These are phyloP conservation scores for Trifolium dubium DNA, from an alignment of 306 rosid genomes.

Conservation along the genomic window DNA sequence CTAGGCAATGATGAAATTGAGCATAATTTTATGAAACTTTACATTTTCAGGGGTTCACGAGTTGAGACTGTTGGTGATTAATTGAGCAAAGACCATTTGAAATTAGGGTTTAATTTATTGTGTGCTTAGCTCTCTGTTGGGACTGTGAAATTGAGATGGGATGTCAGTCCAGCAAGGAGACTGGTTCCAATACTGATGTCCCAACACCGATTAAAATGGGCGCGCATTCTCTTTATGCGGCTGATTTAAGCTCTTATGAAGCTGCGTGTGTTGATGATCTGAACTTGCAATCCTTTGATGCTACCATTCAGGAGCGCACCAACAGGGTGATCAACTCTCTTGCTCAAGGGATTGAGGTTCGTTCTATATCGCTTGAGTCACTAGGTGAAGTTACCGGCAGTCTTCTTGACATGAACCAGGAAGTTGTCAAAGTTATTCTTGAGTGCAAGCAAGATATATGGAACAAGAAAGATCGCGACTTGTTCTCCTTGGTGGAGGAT, in stretches of 20 bases:
- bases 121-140: slow-evolving; percentile 18
- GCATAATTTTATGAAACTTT: slow-evolving; percentile 8
- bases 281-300: slow-evolving; percentile 71
- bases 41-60: slow-evolving; percentile 16
- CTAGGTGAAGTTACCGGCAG: slow-evolving; percentile 72
- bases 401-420: slow-evolving; percentile 78
- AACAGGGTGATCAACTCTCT: slow-evolving; percentile 69
- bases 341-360: slow-evolving; percentile 59
- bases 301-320: slow-evolving; percentile 65
- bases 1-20: neutral
- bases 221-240: slow-evolving; percentile 47
- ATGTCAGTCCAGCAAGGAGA: slow-evolving; percentile 61
- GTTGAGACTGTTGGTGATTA: slow-evolving; percentile 12
- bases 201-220: slow-evolving; percentile 52
- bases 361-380: slow-evolving; percentile 70
- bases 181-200: slow-evolving; percentile 30
- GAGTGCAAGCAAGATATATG: slow-evolving; percentile 73
- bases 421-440: slow-evolving; percentile 67
- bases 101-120: neutral
- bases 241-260: slow-evolving; percentile 80
- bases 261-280: slow-evolving; percentile 70
- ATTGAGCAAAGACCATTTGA: neutral
- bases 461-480: slow-evolving; percentile 57
- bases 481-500: slow-evolving; percentile 65
- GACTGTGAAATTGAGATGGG: slow-evolving; percentile 63